These are phyloP conservation scores for Sphaerulina populicola DNA, from an alignment of 2,329 filamentous ascomycete species.

Conservation along the genomic window DNA sequence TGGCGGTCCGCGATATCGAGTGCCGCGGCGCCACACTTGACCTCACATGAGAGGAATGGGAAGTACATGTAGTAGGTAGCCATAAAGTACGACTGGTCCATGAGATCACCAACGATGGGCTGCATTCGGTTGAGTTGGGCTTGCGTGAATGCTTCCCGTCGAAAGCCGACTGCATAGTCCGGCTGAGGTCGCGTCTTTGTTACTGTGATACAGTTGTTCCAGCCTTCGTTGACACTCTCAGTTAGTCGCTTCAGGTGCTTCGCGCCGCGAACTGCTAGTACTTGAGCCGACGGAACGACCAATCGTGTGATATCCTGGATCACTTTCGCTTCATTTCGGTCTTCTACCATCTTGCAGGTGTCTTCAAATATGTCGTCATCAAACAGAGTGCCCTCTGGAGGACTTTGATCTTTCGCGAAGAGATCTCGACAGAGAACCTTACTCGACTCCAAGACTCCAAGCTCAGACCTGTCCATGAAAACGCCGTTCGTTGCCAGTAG, in stretches of 20 bases:
- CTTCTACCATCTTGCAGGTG: too few species aligned
- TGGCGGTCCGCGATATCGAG: slow-evolving; percentile 22
- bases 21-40: slow-evolving; percentile 18
- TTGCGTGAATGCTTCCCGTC: slow-evolving; percentile 14
- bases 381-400: too few species aligned
- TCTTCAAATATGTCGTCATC: too few species aligned
- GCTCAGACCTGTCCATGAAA: too few species aligned
- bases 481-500: too few species aligned
- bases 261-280: slow-evolving; percentile 27
- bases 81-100: slow-evolving; percentile 22
- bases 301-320: slow-evolving; percentile 35
- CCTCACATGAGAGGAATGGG: slow-evolving; percentile 23
- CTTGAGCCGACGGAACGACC: slow-evolving; percentile 35
- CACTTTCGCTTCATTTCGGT: slow-evolving; percentile 30
- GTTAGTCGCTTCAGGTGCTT: slow-evolving; percentile 30
- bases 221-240: slow-evolving; percentile 17
- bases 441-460: too few species aligned
- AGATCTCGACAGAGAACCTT: too few species aligned
- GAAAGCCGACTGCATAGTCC: slow-evolving; percentile 17
- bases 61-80: slow-evolving; percentile 29
- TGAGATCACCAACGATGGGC: slow-evolving; percentile 24
- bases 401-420: too few species aligned
- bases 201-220: slow-evolving; percentile 14
- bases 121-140: slow-evolving; percentile 15
- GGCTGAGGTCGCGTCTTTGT: slow-evolving; percentile 13